These are phyloP conservation scores for Raffaelea arxii DNA, from an alignment of 2,329 filamentous ascomycete genomes.

Conservation along the genomic window DNA sequence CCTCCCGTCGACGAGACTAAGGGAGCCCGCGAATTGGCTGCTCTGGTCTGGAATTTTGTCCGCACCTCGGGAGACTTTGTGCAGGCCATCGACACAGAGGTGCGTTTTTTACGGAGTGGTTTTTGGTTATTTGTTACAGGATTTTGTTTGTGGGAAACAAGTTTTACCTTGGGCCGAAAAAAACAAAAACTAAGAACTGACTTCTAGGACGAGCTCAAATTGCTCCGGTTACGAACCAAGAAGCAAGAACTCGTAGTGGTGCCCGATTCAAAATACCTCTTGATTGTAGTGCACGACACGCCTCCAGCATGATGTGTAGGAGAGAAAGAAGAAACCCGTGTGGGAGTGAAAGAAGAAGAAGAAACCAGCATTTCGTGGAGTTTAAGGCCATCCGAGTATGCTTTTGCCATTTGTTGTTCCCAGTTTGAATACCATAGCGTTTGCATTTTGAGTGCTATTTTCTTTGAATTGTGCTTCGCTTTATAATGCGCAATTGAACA, in stretches of 20 bases:
- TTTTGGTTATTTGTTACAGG: background rate
- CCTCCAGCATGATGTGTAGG: conserved; percentile 46
- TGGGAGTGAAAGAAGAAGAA: background rate
- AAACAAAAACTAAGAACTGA: too few species aligned
- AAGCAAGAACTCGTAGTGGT: conserved; percentile 80
- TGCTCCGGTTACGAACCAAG: conserved; percentile 69
- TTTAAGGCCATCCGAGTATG: too few species aligned
- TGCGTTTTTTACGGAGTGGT: conserved; percentile 20
- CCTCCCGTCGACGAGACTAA: conserved; percentile 17
- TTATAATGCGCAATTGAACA: too few species aligned
- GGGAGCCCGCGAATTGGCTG: conserved; percentile 62
- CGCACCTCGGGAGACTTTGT: conserved; percentile 59
- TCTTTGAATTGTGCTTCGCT: too few species aligned
- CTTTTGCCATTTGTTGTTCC: too few species aligned
- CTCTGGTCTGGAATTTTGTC: conserved; percentile 68
- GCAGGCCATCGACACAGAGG: conserved; percentile 63
- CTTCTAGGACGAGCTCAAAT: conserved; percentile 64
- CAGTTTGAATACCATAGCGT: too few species aligned
- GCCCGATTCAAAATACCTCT: conserved; percentile 67
- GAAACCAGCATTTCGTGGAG: too few species aligned
- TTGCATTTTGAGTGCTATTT: too few species aligned
- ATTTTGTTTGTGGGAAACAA: background rate
- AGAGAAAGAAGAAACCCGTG: background rate
- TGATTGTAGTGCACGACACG: conserved; percentile 76
- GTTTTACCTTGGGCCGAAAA: background rate